Base-by-base conservation (phyloP, 306 rosid genomes). In the Luffa acutangula region DNA sequence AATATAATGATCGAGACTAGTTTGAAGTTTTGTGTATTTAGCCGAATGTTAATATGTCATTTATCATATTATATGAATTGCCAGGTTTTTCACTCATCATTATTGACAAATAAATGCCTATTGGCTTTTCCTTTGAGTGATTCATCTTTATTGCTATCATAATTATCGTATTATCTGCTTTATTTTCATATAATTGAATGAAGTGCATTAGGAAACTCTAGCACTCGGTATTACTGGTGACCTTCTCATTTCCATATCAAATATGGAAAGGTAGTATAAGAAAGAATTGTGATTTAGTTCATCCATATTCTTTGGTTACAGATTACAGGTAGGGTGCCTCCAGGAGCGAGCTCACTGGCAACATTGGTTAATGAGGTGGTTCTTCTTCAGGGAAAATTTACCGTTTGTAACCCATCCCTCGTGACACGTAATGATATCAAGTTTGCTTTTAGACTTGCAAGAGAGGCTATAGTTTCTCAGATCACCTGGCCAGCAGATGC, bases 391-490 rank as follows among this genome's bases (percentile, higher is more conserved):
- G 64, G 56, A 74, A 78, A 78, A 77, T 87, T 89, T 83, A 80
- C 57, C 25, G 45, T 53, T 65, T 89, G 91, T 85, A 77, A 58
- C 6, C 87, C 88, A n/a, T 83, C 83, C 15, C 75, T 85, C 17
- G 83, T 78, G 54, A 64, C 79, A 11, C 70, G 78, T 5, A 77
- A 67, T 21, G 76, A 81, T 63, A 77, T 85, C 14, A 79, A 88
- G 84, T 86, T 82, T 84, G 96, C 93, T 33, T 86, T 83, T 80
- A 85, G 86, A 82, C 86, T 90, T 14, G 96, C 98, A 20, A 87
- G 81, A 82, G 93, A 91, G 69, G 94, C 94, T 9, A 86, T 93
- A 79, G 81, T 33, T 60, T 88, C 97, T 82, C 94, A 86, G 84
- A 81, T 84, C 72, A 83, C 46, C 3, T 70, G 58, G 67, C 82